Base-by-base conservation (phyloP, 2,329 filamentous ascomycete genomes). In the Trichoderma oligosporum region DNA sequence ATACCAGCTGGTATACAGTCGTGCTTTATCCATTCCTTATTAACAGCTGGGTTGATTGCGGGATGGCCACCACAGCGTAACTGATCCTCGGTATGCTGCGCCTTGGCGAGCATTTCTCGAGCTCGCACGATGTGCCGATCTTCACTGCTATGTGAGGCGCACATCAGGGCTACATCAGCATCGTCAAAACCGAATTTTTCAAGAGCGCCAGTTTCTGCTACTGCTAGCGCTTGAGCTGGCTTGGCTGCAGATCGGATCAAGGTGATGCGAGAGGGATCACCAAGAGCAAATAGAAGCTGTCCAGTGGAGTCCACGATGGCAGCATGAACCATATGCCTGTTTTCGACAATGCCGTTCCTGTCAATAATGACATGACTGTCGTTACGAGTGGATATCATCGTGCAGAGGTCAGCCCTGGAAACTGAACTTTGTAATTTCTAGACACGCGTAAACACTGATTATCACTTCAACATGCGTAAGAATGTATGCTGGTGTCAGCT, bases 111-210 rank as follows among this genome's bases (percentile, higher is more conserved):
- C 67, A 79, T 79, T 0, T 14, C 38, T 5, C 60, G 63, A 1
- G 75, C 71, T 2, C 73, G 73, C 0, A 57, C 11, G 24, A 77
- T 61, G 53, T 79, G 77, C 9, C 66, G 59, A 0, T 72, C 67
- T 60, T 80, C 76, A 52, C 72, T 73, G 60, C 62, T 78, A 58
- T 80, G 76, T 0, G 76, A 79, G 2, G 76, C 75, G 57, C 77
- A 78, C 67, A 76, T 74, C 1, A 79, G 63, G 0, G 75, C 77
- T 1, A 80, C 59, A 31, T 79, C 77, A 3, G 65, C 70, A 2
- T 73, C 68, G 16, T 74, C 66, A 22, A 78, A 71, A 1, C 62
- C 62, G 49, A 66, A 74, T 7, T 64, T 57, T 2, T 76, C 70
- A 20, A 73, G 63, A 1, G 64, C 71, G 0, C 73, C 74, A 0